Evolutionary conservation across 768 basidiomycete species (phyloP), one percentile per base, ranked within the genome.

Genomic region (Boletus rex-veris): DNA sequence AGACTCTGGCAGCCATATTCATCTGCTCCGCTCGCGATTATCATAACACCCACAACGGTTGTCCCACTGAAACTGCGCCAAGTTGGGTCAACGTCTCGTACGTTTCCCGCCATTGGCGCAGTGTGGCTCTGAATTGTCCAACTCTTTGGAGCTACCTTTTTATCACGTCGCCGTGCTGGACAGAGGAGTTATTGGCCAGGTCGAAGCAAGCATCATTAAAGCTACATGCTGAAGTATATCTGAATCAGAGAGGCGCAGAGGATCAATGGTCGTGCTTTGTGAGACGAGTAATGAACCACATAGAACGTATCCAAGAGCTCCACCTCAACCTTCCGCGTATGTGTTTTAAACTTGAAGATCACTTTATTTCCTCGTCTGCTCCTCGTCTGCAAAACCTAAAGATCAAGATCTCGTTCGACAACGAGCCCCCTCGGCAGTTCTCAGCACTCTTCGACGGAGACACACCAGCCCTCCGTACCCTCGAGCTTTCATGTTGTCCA

Each of bases 121-220:
- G 67, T 0, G 71, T 78, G 1, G 76, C 78, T 8, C 54, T 80
- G 5, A 66, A 63, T 36, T 74, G 66, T 47, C 70, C 76, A 2
- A 54, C 42, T n/a, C 65, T 80, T 33, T 81, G 79, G 78, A 66
- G 50, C 14, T 60, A 59, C 31, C 63, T 71, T 16, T 55, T 68
- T 9, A 66, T 74, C 28, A 58, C 48, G 3, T 66, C 66, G 6
- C 65, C 67, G 0, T 59, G 54, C 43, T 76, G 74, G 73, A 70
- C 69, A 9, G 63, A 72, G 33, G 75, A 73, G 56, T 74, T 76
- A 71, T 50, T 80, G 33, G 61, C 59, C 31, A 71, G 78, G 9
- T 80, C 78, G 0, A 77, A 75, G 48, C 70, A 65, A 60, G 74
- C 73, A 10, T 62, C 70, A 12, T 36, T 64, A 18, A 48, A 40